Conservation (phyloP, 805 yeast species). For the Grigorovia humatica region DNA sequence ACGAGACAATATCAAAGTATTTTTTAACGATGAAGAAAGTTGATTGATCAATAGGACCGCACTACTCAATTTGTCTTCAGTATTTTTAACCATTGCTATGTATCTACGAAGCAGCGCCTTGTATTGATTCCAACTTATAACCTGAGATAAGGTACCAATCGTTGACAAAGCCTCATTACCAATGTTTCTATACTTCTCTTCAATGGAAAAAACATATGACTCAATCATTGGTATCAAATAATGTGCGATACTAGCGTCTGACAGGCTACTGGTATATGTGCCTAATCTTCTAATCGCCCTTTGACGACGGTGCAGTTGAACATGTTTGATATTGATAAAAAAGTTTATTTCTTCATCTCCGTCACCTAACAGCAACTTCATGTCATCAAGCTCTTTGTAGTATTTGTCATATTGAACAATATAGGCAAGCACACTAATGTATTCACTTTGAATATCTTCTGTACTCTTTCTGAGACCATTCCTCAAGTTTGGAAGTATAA, state of each 20-base stretch:
- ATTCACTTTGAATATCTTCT: slow-evolving; percentile 64
- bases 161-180: slow-evolving; percentile 56
- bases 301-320: slow-evolving; percentile 79
- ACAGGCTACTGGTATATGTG: slow-evolving; percentile 36
- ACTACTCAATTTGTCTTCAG: slow-evolving; percentile 43
- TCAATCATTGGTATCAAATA: slow-evolving; percentile 81
- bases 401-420: slow-evolving; percentile 40
- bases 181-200: slow-evolving; percentile 50
- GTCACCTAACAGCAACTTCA: slow-evolving; percentile 50
- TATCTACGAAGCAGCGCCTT: slow-evolving; percentile 66
- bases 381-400: slow-evolving; percentile 46
- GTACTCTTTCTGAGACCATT: slow-evolving; percentile 51
- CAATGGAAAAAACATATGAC: slow-evolving; percentile 53
- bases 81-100: slow-evolving; percentile 38
- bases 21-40: slow-evolving; percentile 40
- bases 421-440: slow-evolving; percentile 54
- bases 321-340: slow-evolving; percentile 65
- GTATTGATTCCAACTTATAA: slow-evolving; percentile 70
- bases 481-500: slow-evolving; percentile 55
- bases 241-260: slow-evolving; percentile 57
- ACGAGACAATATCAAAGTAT: slow-evolving; percentile 24
- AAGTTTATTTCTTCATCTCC: slow-evolving; percentile 80
- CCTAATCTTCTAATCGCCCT: slow-evolving; percentile 64
- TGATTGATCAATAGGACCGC: slow-evolving; percentile 49
- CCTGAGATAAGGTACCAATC: slow-evolving; percentile 46